phyloP scores from a whole-genome alignment of 177 flowering plant species.

The Tripterygium wilfordii region DNA sequence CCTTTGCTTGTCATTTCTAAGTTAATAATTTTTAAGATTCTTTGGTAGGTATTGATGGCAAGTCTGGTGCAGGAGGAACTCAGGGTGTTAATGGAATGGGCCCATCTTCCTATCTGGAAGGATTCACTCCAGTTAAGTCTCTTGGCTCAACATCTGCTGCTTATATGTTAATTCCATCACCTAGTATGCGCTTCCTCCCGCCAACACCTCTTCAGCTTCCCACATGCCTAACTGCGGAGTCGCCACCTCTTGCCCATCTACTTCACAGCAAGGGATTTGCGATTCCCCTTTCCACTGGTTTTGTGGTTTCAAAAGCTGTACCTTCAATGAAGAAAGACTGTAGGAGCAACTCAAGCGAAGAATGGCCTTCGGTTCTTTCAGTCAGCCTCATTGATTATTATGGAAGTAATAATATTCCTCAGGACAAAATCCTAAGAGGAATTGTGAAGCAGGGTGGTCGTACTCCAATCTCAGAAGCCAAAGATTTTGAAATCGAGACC shows the following conservation, averaged over 20 bases:
- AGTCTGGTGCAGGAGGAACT: conserved; percentile 45
- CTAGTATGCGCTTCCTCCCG: conserved; percentile 87
- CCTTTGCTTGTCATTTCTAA: too few relatives aligned
- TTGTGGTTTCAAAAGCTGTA: conserved; percentile 89
- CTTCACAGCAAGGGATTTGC: conserved; percentile 96
- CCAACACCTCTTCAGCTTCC: conserved; percentile 88
- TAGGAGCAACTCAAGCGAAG: conserved; percentile 47
- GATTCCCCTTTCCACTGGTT: conserved; percentile 80
- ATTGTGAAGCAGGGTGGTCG: conserved; percentile 45
- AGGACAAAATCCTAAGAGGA: conserved; percentile 48
- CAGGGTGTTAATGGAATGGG: conserved; percentile 34
- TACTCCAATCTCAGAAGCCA: conserved; percentile 32
- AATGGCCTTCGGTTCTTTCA: conserved; percentile 86
- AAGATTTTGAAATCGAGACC: conserved; percentile 56
- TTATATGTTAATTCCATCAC: conserved; percentile 81
- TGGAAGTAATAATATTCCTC: conserved; percentile 48
- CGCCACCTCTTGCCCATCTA: conserved; percentile 98
- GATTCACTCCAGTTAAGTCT: conserved; percentile 80
- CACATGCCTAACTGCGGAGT: conserved; percentile 86
- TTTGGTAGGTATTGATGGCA: neutral
- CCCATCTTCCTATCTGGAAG: conserved; percentile 59
- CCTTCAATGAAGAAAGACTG: conserved; percentile 66
- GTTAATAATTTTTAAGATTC: too few relatives aligned
- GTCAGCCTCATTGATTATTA: conserved; percentile 83
- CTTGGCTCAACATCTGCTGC: conserved; percentile 76